Evolutionary conservation across 202 grass and related monocot genomes (phyloP).

Genomic region (Schoenoplectus triqueter): DNA sequence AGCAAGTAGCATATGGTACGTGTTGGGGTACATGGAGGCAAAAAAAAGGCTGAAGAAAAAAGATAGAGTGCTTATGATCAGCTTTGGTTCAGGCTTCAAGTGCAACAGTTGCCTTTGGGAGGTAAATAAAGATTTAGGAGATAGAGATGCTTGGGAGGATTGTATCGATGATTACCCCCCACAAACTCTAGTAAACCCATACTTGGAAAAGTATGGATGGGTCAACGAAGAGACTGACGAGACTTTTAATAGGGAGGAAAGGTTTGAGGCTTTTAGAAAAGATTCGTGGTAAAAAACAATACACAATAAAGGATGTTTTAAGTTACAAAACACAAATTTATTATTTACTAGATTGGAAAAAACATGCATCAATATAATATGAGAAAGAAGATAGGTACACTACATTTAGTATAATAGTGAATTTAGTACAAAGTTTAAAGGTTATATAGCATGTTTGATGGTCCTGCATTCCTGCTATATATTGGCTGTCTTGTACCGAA

Average conservation of each 20-base stretch:
- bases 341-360: neutral
- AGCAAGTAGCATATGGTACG: conserved; percentile 97
- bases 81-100: conserved; percentile 90
- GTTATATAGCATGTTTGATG: neutral
- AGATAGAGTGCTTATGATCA: conserved; percentile 84
- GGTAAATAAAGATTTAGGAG: conserved; percentile 58
- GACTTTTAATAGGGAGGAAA: conserved; percentile 34
- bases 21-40: conserved; percentile 89
- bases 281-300: neutral
- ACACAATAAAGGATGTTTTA: neutral
- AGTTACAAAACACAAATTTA: neutral
- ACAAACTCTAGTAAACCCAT: conserved; percentile 65
- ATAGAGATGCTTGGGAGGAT: conserved; percentile 67
- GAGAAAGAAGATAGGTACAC: neutral
- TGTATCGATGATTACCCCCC: conserved; percentile 72
- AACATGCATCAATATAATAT: neutral
- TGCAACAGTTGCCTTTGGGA: conserved; percentile 98
- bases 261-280: neutral
- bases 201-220: conserved; percentile 87
- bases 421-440: neutral
- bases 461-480: neutral
- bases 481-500: neutral
- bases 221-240: conserved; percentile 65
- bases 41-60: conserved; percentile 62
- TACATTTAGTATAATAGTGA: neutral